Conservation (phyloP, 176 grass and related monocot species). For the Zoysia pacifica region DNA sequence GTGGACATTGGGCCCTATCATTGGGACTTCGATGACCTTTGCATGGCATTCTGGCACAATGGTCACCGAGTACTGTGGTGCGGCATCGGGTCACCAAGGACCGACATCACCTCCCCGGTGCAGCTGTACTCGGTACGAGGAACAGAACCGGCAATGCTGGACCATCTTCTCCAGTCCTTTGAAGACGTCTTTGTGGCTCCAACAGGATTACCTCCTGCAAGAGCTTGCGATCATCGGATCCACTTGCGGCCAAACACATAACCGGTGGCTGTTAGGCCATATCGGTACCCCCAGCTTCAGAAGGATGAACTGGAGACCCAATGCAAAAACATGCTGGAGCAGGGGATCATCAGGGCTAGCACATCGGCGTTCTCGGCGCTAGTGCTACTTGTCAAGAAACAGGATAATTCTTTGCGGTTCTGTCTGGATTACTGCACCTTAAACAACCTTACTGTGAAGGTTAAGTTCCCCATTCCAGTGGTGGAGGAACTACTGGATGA, state of each 20-base stretch:
- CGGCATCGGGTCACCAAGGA: rapidly evolving
- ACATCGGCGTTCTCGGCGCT: neutral
- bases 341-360: neutral
- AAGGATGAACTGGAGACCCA: neutral
- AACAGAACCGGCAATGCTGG: rapidly evolving
- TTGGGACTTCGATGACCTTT: neutral
- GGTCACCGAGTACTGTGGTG: neutral
- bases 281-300: neutral
- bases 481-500: neutral
- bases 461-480: neutral
- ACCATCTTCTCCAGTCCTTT: neutral
- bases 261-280: neutral
- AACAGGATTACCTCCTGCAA: rapidly evolving
- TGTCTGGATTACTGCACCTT: neutral
- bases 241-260: neutral
- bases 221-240: neutral
- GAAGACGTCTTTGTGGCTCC: too few species aligned
- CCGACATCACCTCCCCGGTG: too few species aligned
- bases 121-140: too few species aligned
- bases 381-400: neutral
- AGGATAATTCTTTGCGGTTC: neutral
- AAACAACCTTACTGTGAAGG: neutral
- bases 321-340: neutral
- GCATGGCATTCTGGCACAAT: neutral
- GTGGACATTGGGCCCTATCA: neutral